Conservation (phyloP, 441 rosid genomes). For the Arabidopsis hybrid region DNA sequence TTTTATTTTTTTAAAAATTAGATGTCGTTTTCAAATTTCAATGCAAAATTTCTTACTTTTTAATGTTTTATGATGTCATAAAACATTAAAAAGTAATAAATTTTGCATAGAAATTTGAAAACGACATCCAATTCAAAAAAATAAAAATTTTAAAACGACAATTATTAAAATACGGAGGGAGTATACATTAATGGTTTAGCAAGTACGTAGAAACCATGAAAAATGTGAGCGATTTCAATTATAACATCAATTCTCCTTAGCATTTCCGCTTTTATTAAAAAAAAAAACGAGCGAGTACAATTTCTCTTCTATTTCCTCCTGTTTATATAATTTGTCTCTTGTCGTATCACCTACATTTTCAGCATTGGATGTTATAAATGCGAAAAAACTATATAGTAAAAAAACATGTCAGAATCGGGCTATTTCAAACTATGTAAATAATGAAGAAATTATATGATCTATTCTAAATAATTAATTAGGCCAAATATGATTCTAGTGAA, state of each 20-base stretch:
- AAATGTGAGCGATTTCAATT: not conserved
- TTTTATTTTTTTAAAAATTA: too few relatives aligned
- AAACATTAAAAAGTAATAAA: too few relatives aligned
- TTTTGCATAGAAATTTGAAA: too few relatives aligned
- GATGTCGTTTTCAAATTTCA: too few relatives aligned
- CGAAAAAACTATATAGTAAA: not conserved
- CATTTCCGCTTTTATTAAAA: conserved; percentile 12
- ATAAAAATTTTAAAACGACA: too few relatives aligned
- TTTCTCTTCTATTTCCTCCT: not conserved
- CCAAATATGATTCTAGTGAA: conserved; percentile 16
- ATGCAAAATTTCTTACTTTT: too few relatives aligned
- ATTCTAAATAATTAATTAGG: conserved; percentile 11
- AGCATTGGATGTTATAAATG: conserved; percentile 29
- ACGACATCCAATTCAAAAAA: too few relatives aligned
- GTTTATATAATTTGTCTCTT: conserved; percentile 28
- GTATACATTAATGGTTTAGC: not conserved
- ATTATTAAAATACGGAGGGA: too few relatives aligned
- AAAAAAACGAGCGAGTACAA: conserved; percentile 27
- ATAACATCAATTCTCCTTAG: conserved; percentile 12
- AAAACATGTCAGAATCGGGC: not conserved
- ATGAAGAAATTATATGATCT: not conserved
- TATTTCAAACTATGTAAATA: conserved; percentile 9
- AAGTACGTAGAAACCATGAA: conserved; percentile 21
- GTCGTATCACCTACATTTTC: conserved; percentile 36
- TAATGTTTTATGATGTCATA: too few relatives aligned